Evolutionary conservation across 2,329 filamentous ascomycete genomes (phyloP), one percentile per base, ranked within the genome.

Genomic region (Beauveria brongniartii): DNA sequence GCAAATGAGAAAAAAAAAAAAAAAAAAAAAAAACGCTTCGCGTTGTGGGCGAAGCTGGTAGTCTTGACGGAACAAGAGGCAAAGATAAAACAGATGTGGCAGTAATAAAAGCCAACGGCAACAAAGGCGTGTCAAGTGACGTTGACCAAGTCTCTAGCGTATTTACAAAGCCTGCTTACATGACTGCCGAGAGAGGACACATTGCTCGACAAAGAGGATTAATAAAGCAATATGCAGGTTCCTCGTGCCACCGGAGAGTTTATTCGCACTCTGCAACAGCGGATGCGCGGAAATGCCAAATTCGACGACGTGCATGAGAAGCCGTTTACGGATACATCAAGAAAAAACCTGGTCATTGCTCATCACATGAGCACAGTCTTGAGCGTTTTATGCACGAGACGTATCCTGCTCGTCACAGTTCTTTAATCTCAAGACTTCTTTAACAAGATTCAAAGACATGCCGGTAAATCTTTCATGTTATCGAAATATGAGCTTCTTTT

Each of bases 221-320:
- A 37, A 16, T 4, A 37, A 37, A 37, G 34, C 34, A 37, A 37
- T 37, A 34, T 37, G 40, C 52, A 43, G 37, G 4, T 20, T 44
- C 24, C 30, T 55, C 28, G 34, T 51, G 18, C 18, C 20, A 30
- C 20, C 28, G 28, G 28, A 28, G 18, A 22, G 14, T 22, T 37
- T 46, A 7, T n/a, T 30, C 22, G 12, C 16, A 16, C 34, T 22
- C 14, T 52, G 18, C 26, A 28, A 10, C 22, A 22, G 14, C n/a
- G 43, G 24, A 57, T 40, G 55, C 55, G 54, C 54, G 41, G 55
- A 34, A 57, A 57, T 48, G 43, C 55, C 44, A 48, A 22, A 57
- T 48, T 47, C 26, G 55, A 57, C 43, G 20, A 40, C 43, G 20
- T 48, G 28, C 43, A 56, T 56, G 8, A 56, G 26, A 47, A 44